A percentile compares a stretch with the other conserved stretches of the same genome.
Evolutionary conservation across 2,329 filamentous ascomycete species (phyloP).

Genomic region (Colletotrichum lindemuthianum): DNA sequence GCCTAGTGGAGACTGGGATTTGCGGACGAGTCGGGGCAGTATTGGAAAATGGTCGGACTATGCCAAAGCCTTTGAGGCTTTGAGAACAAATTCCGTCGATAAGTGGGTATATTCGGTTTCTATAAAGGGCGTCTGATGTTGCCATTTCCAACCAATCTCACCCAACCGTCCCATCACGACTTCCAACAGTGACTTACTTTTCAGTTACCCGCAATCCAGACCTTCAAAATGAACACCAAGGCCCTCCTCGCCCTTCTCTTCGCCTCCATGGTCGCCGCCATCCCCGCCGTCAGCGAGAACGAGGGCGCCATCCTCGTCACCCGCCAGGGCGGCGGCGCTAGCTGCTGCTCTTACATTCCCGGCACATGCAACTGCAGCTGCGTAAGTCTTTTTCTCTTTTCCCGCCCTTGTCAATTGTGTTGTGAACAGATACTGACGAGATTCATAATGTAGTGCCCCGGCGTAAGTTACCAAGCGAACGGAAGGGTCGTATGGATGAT

Average conservation of each 20-base stretch:
- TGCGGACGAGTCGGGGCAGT: too few species aligned
- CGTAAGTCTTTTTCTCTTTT: background rate
- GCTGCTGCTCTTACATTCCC: constrained; percentile 10
- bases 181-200: background rate
- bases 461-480: background rate
- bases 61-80: too few species aligned
- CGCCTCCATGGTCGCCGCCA: background rate
- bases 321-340: background rate
- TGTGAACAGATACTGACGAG: background rate
- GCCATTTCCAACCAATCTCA: too few species aligned
- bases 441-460: background rate
- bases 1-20: too few species aligned
- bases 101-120: too few species aligned
- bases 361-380: constrained; percentile 10
- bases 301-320: background rate
- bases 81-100: too few species aligned
- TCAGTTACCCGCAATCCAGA: background rate
- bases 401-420: background rate
- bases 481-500: background rate
- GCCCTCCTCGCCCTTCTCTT: background rate
- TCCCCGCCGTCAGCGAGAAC: background rate
- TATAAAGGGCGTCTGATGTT: too few species aligned
- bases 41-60: too few species aligned
- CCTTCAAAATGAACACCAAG: background rate
- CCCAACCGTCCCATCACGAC: too few species aligned